These are phyloP conservation scores for Paraglomus occultum DNA, from an alignment of 192 early-diverging fungal genomes.

Conservation along the genomic window DNA sequence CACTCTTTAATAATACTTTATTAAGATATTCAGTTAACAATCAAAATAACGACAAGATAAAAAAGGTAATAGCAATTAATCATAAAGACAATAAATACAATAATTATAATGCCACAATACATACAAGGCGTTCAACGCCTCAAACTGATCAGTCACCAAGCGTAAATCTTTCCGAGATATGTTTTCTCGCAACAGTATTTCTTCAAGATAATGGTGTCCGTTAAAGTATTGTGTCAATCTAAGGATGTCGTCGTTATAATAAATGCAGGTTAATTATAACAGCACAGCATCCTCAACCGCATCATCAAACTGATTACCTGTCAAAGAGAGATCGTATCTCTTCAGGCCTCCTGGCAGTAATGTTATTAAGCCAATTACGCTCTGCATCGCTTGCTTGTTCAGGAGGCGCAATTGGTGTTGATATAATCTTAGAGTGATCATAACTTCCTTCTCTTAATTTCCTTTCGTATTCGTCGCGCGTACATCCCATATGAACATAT, in stretches of 20 bases:
- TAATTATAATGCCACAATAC: too few species aligned
- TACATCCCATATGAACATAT: slow-evolving; percentile 54
- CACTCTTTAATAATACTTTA: too few species aligned
- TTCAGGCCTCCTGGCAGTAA: slow-evolving; percentile 52
- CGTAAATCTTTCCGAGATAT: slow-evolving; percentile 22
- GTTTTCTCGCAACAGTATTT: slow-evolving; percentile 62
- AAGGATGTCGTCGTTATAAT: not conserved
- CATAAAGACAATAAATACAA: too few species aligned
- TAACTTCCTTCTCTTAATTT: slow-evolving; percentile 3
- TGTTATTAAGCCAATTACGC: slow-evolving; percentile 49
- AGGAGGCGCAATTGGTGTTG: slow-evolving; percentile 36
- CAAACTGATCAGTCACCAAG: slow-evolving; percentile 16
- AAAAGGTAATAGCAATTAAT: too few species aligned
- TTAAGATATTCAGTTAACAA: too few species aligned
- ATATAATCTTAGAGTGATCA: slow-evolving; percentile 30
- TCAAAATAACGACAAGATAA: too few species aligned
- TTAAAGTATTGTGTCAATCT: slow-evolving; percentile 74
- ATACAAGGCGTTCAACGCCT: not conserved
- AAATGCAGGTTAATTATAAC: not conserved
- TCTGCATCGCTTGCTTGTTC: slow-evolving; percentile 47
- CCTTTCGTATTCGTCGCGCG: too few species aligned
- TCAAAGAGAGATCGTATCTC: slow-evolving; percentile 56
- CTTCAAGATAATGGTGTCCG: slow-evolving; percentile 75
- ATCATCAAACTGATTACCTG: slow-evolving; percentile 37
- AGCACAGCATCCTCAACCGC: not conserved